phyloP scores from a whole-genome alignment of 108 stramenopile species.

The Skeletonema menzelii region DNA sequence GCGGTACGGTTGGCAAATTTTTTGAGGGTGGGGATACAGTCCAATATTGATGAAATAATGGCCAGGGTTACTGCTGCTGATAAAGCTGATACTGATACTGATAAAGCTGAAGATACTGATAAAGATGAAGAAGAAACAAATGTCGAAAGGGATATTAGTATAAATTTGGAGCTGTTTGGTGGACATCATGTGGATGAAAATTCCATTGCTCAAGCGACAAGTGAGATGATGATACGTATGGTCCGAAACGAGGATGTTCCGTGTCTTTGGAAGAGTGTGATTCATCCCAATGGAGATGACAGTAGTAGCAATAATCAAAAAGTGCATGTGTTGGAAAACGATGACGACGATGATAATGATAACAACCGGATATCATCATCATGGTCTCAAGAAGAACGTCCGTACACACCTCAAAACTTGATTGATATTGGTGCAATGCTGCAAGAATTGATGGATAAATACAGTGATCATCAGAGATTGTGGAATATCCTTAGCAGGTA shows the following conservation, averaged over 20 bases:
- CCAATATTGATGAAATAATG: slow-evolving; percentile 21
- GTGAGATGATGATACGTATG: slow-evolving; percentile 11
- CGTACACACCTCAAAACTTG: slow-evolving; percentile 27
- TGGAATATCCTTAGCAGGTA: slow-evolving; percentile 27
- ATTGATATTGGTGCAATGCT: slow-evolving; percentile 24
- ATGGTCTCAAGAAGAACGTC: slow-evolving; percentile 24
- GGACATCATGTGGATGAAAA: background rate
- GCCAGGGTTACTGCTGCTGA: too few species aligned
- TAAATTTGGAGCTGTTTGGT: background rate
- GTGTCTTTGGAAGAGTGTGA: slow-evolving; percentile 36
- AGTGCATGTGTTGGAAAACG: too few species aligned
- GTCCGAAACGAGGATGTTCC: slow-evolving; percentile 16
- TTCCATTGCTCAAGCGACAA: slow-evolving; percentile 11
- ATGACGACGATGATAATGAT: too few species aligned
- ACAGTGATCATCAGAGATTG: slow-evolving; percentile 38
- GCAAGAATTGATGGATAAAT: slow-evolving; percentile 37
- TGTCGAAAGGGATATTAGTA: too few species aligned
- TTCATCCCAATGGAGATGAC: slow-evolving; percentile 1
- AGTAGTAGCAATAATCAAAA: slow-evolving; percentile 1
- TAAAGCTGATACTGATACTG: too few species aligned
- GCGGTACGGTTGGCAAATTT: slow-evolving; percentile 19
- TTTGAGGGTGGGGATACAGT: slow-evolving; percentile 10
- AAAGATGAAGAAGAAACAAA: too few species aligned
- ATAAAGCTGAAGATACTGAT: too few species aligned
- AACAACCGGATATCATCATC: too few species aligned